phyloP scores from a whole-genome alignment of 768 basidiomycete species.

The button mushroom (Agaricus bisporus) region DNA sequence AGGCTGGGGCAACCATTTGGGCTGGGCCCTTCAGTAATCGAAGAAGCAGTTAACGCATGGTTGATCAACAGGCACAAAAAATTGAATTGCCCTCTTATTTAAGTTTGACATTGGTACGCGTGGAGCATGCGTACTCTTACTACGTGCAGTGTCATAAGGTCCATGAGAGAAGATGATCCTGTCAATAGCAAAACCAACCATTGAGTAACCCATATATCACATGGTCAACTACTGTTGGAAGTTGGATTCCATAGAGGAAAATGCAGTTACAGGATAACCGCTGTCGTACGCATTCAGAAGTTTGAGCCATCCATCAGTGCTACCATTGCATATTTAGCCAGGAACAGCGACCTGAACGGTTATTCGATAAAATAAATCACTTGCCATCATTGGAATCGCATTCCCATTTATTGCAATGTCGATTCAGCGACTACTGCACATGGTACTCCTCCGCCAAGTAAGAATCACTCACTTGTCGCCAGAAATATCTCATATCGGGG shows the following conservation, averaged over 20 bases:
- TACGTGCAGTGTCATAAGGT: slow-evolving; percentile 50
- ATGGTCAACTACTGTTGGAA: slow-evolving; percentile 26
- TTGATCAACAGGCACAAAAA: not conserved
- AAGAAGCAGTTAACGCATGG: not conserved
- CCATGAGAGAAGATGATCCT: slow-evolving; percentile 41
- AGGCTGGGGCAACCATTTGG: slow-evolving; percentile 54
- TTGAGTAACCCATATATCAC: not conserved
- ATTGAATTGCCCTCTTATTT: not conserved
- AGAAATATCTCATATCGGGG: no score
- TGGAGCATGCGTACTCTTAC: slow-evolving; percentile 51
- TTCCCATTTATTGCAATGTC: slow-evolving; percentile 38
- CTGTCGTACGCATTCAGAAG: slow-evolving; percentile 47
- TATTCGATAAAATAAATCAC: slow-evolving; percentile 7
- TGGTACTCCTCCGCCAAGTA: slow-evolving; percentile 42
- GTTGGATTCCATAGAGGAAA: slow-evolving; percentile 48
- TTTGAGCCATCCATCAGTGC: slow-evolving; percentile 65
- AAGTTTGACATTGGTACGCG: slow-evolving; percentile 23
- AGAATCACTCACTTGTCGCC: no score
- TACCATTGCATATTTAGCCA: slow-evolving; percentile 26
- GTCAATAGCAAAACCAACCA: not conserved
- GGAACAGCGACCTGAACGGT: not conserved
- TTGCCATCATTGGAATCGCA: slow-evolving; percentile 57
- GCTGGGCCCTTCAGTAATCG: slow-evolving; percentile 33
- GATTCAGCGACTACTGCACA: slow-evolving; percentile 67
- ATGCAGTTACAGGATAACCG: slow-evolving; percentile 49